These are phyloP conservation scores for Dipteronia sinensis DNA, from an alignment of 345 rosid genomes.

Conservation along the genomic window DNA sequence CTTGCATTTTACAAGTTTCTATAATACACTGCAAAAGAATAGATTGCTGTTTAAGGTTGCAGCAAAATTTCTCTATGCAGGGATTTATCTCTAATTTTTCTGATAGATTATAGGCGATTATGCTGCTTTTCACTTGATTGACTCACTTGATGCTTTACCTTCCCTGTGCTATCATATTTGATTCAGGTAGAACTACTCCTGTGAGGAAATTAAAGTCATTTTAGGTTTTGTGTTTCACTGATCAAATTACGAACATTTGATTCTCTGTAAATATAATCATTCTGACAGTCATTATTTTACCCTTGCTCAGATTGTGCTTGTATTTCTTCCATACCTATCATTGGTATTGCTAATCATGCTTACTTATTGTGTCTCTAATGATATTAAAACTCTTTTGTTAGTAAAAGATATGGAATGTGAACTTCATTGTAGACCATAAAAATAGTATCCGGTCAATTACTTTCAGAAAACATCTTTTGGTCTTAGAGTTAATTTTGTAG, in stretches of 20 bases:
- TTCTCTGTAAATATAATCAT: too few relatives aligned
- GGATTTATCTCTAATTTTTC: background rate
- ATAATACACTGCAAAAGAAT: background rate
- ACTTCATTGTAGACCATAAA: background rate
- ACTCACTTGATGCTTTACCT: background rate
- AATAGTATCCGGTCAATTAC: background rate
- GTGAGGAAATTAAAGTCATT: background rate
- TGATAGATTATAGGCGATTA: background rate
- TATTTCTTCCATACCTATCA: too few relatives aligned
- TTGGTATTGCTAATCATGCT: too few relatives aligned
- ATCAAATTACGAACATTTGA: background rate
- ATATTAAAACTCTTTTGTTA: background rate
- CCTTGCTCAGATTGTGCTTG: too few relatives aligned
- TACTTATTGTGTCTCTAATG: too few relatives aligned
- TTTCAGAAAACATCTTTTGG: background rate
- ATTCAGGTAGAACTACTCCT: background rate
- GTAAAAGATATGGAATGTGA: background rate
- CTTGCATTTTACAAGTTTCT: background rate
- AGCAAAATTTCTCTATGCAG: background rate
- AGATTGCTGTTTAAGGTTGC: slow-evolving; percentile 2
- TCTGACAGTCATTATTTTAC: too few relatives aligned
- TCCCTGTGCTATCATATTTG: background rate
- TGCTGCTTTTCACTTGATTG: background rate
- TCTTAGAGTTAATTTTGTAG: background rate
- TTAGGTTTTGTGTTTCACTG: background rate